Conservation (phyloP, 1,284 basidiomycete genomes). For the Paramarasmius palmivorus region DNA sequence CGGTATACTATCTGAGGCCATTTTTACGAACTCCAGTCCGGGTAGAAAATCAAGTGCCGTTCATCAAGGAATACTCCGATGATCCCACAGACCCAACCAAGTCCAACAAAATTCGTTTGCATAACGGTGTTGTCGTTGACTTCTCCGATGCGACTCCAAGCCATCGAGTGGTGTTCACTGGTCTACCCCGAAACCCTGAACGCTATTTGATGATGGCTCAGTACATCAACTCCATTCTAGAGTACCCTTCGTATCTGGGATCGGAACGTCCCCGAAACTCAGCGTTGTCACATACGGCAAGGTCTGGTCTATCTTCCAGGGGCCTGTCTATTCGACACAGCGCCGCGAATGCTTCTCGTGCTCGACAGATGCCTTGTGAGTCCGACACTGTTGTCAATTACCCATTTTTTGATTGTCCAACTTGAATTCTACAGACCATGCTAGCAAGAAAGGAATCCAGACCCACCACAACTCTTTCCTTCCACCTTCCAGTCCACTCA, state of each 20-base stretch:
- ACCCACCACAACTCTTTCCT: slow-evolving; percentile 1
- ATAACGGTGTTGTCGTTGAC: neutral
- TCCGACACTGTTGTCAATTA: neutral
- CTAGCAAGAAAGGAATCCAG: neutral
- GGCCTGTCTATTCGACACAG: neutral
- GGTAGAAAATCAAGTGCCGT: neutral
- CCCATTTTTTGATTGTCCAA: neutral
- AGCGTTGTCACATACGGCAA: neutral
- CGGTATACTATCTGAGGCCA: neutral
- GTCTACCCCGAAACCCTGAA: slow-evolving; percentile 1
- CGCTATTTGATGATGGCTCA: neutral
- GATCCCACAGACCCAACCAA: too few species aligned
- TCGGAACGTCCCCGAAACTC: neutral
- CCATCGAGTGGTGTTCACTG: slow-evolving; percentile 1
- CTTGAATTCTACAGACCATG: neutral
- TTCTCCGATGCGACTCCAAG: neutral
- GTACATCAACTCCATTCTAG: neutral
- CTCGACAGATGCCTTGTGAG: neutral
- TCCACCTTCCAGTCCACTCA: slow-evolving; percentile 4
- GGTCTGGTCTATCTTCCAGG: neutral
- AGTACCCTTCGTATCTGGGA: slow-evolving; percentile 1
- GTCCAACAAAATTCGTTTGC: neutral
- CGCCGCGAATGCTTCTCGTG: neutral
- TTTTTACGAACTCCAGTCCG: neutral
- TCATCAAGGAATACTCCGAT: neutral